Evolutionary conservation across 2,329 filamentous ascomycete genomes (phyloP).

Genomic region (Ophiognomonia clavigignenti-juglandacearum): DNA sequence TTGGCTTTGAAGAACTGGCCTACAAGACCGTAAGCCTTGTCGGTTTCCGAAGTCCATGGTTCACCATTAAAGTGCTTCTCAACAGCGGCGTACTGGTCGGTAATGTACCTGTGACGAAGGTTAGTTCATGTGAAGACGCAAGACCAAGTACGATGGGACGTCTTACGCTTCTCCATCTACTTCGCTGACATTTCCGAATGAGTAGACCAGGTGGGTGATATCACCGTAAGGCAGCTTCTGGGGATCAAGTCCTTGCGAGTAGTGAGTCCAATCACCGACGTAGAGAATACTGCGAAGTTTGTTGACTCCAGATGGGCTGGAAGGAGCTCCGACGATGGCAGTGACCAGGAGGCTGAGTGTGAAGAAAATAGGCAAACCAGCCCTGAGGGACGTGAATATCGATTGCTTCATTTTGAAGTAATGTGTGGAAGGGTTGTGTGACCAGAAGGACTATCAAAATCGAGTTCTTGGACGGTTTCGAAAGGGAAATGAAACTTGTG

Average conservation of each 20-base stretch:
- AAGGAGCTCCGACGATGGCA: too few species aligned
- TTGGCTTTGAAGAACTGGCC: conserved; percentile 76
- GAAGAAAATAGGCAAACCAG: too few species aligned
- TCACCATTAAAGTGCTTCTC: conserved; percentile 65
- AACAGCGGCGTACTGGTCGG: conserved; percentile 46
- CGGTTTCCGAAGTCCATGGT: conserved; percentile 59
- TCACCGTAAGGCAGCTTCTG: conserved; percentile 62
- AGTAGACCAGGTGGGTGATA: conserved; percentile 69
- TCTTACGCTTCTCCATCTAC: conserved; percentile 54
- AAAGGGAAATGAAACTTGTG: too few species aligned
- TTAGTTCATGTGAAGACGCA: neutral
- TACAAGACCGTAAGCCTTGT: conserved; percentile 69
- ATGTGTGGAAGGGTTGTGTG: too few species aligned
- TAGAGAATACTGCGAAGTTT: neutral
- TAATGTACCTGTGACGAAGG: neutral
- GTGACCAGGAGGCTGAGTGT: too few species aligned
- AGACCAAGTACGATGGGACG: conserved; percentile 17
- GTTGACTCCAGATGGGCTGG: too few species aligned
- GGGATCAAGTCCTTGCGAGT: conserved; percentile 50
- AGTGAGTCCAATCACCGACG: conserved; percentile 29
- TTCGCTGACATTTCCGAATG: conserved; percentile 43
- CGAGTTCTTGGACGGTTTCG: too few species aligned
- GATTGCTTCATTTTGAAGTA: too few species aligned
- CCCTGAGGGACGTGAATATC: too few species aligned
- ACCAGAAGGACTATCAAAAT: too few species aligned